phyloP scores from a whole-genome alignment of 441 rosid genomes.

The Corymbia citriodora region DNA sequence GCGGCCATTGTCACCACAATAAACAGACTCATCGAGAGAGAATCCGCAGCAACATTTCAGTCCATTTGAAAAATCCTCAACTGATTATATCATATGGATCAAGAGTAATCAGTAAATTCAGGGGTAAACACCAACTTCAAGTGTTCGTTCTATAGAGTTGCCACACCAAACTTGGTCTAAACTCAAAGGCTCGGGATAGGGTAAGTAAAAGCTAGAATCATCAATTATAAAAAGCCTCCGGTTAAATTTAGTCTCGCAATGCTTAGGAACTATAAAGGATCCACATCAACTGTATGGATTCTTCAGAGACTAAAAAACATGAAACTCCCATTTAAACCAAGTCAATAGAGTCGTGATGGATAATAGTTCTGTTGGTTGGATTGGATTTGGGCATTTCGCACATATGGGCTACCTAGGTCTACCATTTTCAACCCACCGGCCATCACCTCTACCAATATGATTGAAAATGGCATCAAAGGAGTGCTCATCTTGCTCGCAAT shows the following conservation, averaged over 20 bases:
- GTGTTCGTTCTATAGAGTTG: no score
- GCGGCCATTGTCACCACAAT: not conserved
- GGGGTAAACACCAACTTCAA: not conserved
- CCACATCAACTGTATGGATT: not conserved
- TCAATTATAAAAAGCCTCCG: not conserved
- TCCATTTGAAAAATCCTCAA: not conserved
- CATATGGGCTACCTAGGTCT: not conserved
- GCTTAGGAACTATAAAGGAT: not conserved
- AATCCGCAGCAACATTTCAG: not conserved
- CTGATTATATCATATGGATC: not conserved
- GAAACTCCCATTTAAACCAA: not conserved
- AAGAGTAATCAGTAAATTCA: not conserved
- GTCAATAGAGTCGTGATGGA: not conserved
- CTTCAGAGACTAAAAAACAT: not conserved
- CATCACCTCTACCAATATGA: not conserved
- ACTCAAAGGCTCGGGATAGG: not conserved
- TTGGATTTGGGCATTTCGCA: not conserved
- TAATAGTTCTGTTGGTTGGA: not conserved
- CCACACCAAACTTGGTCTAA: no score
- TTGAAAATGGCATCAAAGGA: not conserved
- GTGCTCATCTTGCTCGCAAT: not conserved
- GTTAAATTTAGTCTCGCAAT: not conserved
- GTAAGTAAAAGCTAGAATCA: not conserved
- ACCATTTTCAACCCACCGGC: not conserved
- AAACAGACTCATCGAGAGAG: not conserved